Evolutionary conservation across 805 yeast genomes (phyloP).

Genomic region (Metschnikowia borealis): DNA sequence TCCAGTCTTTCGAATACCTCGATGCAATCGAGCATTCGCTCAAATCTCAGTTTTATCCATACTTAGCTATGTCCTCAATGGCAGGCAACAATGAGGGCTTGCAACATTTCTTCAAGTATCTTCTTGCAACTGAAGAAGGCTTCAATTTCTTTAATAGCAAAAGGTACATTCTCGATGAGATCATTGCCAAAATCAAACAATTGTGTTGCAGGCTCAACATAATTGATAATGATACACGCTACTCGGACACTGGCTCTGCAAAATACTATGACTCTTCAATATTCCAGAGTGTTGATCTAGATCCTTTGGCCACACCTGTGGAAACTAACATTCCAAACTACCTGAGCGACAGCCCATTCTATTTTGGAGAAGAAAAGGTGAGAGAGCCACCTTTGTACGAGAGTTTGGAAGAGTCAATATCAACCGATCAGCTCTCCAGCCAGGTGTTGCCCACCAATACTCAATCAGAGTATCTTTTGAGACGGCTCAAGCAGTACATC

Average conservation of each 20-base stretch:
- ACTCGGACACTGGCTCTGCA: not conserved
- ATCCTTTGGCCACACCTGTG: not conserved
- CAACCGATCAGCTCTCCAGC: slow-evolving; percentile 13
- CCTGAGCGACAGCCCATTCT: slow-evolving; percentile 3
- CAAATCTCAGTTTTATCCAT: slow-evolving; percentile 21
- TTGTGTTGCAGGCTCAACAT: slow-evolving; percentile 11
- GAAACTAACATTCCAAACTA: not conserved
- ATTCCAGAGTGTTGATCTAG: not conserved
- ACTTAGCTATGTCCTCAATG: slow-evolving; percentile 10
- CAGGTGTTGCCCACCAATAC: not conserved
- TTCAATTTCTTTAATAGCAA: slow-evolving; percentile 48
- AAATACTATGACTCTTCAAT: not conserved
- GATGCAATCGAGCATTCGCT: slow-evolving; percentile 11
- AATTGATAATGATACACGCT: slow-evolving; percentile 5
- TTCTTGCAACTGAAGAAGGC: slow-evolving; percentile 81
- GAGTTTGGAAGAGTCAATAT: not conserved
- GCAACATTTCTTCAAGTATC: slow-evolving; percentile 71
- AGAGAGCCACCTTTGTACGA: not conserved
- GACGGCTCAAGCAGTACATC: slow-evolving; percentile 62
- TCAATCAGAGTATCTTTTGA: slow-evolving; percentile 14
- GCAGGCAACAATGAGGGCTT: not conserved
- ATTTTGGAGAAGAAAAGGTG: slow-evolving; percentile 1
- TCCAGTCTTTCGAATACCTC: slow-evolving; percentile 12
- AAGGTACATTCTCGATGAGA: slow-evolving; percentile 37
- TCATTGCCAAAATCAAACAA: slow-evolving; percentile 20